Conservation (phyloP, 129 eudicot species). For the Pulicaria dysenterica region DNA sequence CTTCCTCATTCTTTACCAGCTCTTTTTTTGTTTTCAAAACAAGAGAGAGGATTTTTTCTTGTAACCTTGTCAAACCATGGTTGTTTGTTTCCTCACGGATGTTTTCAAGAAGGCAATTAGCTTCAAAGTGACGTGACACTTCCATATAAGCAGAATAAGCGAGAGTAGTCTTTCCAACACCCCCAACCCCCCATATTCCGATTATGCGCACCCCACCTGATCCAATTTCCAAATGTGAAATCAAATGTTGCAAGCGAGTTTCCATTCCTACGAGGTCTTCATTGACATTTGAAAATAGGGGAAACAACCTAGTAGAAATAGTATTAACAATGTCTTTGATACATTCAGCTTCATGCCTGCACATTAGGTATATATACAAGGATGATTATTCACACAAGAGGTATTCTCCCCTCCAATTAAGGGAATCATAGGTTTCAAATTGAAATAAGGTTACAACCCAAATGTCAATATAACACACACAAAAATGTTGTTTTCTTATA, state of each 20-base stretch:
- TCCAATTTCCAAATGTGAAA: background rate
- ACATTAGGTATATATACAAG: background rate
- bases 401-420: too few species aligned
- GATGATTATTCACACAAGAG: too few species aligned
- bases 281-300: background rate
- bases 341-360: background rate
- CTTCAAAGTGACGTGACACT: background rate
- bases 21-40: background rate
- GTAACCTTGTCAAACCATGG: conserved; percentile 3
- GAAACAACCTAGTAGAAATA: background rate
- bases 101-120: conserved; percentile 1
- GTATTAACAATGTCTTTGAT: background rate
- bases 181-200: conserved; percentile 22
- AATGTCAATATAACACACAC: too few species aligned
- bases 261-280: conserved; percentile 2
- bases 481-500: too few species aligned
- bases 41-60: background rate
- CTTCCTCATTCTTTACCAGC: background rate
- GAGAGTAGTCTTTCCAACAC: conserved; percentile 15
- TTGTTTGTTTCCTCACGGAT: background rate
- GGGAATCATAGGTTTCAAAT: too few species aligned
- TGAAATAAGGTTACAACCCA: too few species aligned
- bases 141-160: background rate
- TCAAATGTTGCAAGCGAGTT: background rate
- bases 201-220: conserved; percentile 1